Evolutionary conservation across 257 asterid species (phyloP), one percentile per base, ranked within the genome.

Genomic region (Lantana camara): DNA sequence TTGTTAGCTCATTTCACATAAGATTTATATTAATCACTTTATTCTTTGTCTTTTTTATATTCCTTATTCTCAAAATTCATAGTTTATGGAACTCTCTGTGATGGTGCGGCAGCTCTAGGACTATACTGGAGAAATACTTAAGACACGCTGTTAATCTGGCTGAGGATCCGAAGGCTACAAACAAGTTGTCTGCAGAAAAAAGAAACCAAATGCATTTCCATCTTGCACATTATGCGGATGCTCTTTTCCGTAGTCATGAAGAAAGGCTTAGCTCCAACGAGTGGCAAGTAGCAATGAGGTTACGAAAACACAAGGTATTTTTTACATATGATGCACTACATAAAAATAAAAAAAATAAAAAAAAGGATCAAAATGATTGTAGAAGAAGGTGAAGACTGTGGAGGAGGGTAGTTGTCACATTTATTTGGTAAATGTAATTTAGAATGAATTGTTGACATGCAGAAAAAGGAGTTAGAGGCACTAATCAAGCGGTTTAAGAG

Each of bases 221-320:
- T 81, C 99, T 93, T 62, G 96, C 99, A 13, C 99, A 87, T 68
- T 93, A 93, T 74, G 91, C 99, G 32, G 97, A 93, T 85, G 96
- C 90, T 70, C 95, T 93, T 49, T 93, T 87, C 76, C 99, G 90
- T 69, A 90, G 89, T 74, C 89, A 83, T 64, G 98, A 93, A 53
- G 97, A 93, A 71, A 87, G 99, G 80, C 88, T 93, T 70, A 68
- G 82, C 82, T 93, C 99, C 68, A 87, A 73, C 16, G 99, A 93
- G 70, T 93, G 99, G 97, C 97, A 85, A 75, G 96, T 88, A 65
- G 97, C 97, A 68, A 66, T 82, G 87, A 88, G 87, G 34, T 58
- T 93, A 57, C 83, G 95, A 71, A 88, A 78, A 72, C 95, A 83
- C 75, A 93, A 93, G 96, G 99, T 87, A 73, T 52, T 50, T 37